Conservation (phyloP, 352 stramenopile genomes). For the Globisporangium emineosum region DNA sequence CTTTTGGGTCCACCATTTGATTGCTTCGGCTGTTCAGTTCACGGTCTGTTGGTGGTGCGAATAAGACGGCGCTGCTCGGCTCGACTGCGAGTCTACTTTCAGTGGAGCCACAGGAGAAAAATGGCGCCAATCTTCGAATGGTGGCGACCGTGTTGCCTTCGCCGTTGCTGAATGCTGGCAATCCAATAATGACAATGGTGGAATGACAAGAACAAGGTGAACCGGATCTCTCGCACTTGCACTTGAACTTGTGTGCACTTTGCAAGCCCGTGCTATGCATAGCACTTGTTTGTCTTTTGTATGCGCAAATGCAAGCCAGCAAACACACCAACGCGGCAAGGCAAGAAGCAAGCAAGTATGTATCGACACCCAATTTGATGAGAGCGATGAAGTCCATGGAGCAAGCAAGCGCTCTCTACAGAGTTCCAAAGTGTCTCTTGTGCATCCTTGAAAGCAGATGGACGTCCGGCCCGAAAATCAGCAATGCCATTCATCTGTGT, state of each 20-base stretch:
- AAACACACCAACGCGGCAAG: too few species aligned
- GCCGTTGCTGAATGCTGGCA: too few species aligned
- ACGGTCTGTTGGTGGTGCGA: not conserved
- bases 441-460: not conserved
- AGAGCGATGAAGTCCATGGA: not conserved
- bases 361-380: not conserved
- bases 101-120: not conserved
- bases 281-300: not conserved
- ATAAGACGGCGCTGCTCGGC: not conserved
- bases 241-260: not conserved
- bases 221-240: not conserved
- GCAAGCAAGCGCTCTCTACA: not conserved
- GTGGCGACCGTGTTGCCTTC: not conserved
- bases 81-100: not conserved
- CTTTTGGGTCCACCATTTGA: not conserved
- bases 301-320: conserved; percentile 1
- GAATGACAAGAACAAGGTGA: too few species aligned
- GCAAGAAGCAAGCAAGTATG: not conserved
- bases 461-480: not conserved
- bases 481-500: not conserved
- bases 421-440: not conserved
- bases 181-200: too few species aligned
- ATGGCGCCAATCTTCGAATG: not conserved
- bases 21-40: not conserved
- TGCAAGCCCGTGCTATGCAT: too few species aligned